Base-by-base conservation (phyloP, 768 basidiomycete genomes). In the Termitomyces sp. region DNA sequence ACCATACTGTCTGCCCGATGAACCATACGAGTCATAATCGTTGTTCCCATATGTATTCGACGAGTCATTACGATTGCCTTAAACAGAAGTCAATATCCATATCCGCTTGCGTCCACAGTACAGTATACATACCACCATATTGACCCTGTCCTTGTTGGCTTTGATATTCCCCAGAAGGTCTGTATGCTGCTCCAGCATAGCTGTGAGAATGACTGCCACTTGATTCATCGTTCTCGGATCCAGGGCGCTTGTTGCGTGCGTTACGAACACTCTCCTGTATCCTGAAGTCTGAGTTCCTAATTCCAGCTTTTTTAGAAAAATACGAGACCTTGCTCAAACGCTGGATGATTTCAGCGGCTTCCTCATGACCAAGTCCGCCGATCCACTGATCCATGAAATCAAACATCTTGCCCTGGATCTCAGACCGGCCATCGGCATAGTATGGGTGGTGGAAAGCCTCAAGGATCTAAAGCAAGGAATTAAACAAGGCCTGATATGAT, bases 401-500 rank as follows among this genome's bases (percentile, higher is more conserved):
- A 59, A 81, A 81, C 85, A 87, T 87, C 48, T 74, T 73, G 51
- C 74, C 62, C 66, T 87, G 85, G 53, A 87, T 79, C 34, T 69
- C 66, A 15, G 81, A 83, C 28, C 65, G 66, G 4, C 80, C 79
- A 40, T 69, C 74, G 45, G 78, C 79, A 65, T 82, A 87, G 65
- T 82, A 85, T 7, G 85, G 85, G 64, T 87, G 86, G 63, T 87
- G 84, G 74, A 87, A 84, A 5, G 83, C 81, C 59, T 84, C 76
- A 4, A 86, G 72, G 55, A 85, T 78, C 78, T 77, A 30, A 15
- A 3, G 32, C n/a, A 51, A 32, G 32, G 11, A 41, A 24, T 40
- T 19, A 26, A 5, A 26, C 35, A 28, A 21, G n/a, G 3, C 34
- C 22, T 14, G n/a, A 46, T 5, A n/a, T 49, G 5, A 19, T 21